Conservation (phyloP, 1,139 yeast species). For the Scheffersomyces illinoinensis region DNA sequence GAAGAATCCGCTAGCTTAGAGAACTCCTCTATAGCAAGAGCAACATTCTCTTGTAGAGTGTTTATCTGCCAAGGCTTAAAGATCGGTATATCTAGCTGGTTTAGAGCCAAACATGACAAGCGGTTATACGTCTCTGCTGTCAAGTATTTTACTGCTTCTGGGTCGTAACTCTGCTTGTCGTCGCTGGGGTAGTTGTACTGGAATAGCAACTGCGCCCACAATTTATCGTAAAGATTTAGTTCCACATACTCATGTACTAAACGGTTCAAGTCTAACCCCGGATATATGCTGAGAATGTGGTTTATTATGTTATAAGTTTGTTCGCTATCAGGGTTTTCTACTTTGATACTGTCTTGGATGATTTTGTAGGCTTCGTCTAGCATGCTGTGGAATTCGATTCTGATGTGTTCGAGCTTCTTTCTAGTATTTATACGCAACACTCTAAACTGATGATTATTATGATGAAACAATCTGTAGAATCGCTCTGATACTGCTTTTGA, state of each 20-base stretch:
- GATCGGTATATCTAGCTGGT: conserved; percentile 68
- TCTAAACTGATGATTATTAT: conserved; percentile 39
- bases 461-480: conserved; percentile 45
- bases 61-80: conserved; percentile 40
- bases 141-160: conserved; percentile 30
- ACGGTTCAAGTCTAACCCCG: conserved; percentile 53
- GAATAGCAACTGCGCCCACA: conserved; percentile 55
- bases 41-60: conserved; percentile 49
- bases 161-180: conserved; percentile 27
- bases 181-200: conserved; percentile 37
- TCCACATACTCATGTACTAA: conserved; percentile 73
- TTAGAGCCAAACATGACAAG: conserved; percentile 59
- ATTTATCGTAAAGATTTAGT: conserved; percentile 58
- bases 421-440: conserved; percentile 31
- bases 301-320: conserved; percentile 34
- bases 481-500: conserved; percentile 49
- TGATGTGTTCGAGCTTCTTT: conserved; percentile 29
- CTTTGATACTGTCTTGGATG: conserved; percentile 42
- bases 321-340: conserved; percentile 38
- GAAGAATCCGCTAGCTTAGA: conserved; percentile 48
- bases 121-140: conserved; percentile 37
- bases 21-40: conserved; percentile 56
- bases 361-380: conserved; percentile 40
- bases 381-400: conserved; percentile 33
- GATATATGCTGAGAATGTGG: conserved; percentile 33